Base-by-base conservation (phyloP, 2,329 filamentous ascomycete genomes). In the Cladophialophora exuberans region DNA sequence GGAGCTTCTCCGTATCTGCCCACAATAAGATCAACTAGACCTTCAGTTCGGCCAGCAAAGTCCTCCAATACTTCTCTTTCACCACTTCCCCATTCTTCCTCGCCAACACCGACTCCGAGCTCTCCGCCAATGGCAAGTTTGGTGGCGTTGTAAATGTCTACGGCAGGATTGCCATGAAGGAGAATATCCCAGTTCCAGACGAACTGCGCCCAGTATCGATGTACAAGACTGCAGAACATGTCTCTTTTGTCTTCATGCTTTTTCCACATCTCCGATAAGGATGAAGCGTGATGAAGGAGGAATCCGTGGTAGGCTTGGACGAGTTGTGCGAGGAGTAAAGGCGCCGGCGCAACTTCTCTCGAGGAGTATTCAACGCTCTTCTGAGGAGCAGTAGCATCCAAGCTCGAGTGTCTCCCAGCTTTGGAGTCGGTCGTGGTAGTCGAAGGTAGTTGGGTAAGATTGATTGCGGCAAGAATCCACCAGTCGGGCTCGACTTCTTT, bases 401-500 rank as follows among this genome's bases (percentile, higher is more conserved):
- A 17, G 26, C 23, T 26, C 6, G 36, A 15, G 26, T 52, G 48
- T 28, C 57, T 57, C 17, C 42, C 48, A 3, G 51, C 17, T 39
- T 72, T 57, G 17, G 73, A 62, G 44, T 66, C 76, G 57, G 64
- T 68, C 64, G 59, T 72, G 3, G 73, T 73, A 9, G 76, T 68
- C 13, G 50, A 28, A 17, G 86, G 85, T 3, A 92, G 77, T 55
- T 85, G 85, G 22, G 90, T 96, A 31, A 96, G 79, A 68, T 94
- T 87, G 68, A 97, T 84, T 43, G 87, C 90, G 86, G 90, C 92
- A 57, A 97, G 76, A 59, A 97, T 86, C 95, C 95, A 99, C 94
- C 94, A 99, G 25, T 89, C 89, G 13, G 83, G 77, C 71, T 99
- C 93, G 61, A 99, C 74, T 75, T 99, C 91, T 65, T 90, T 85